Evolutionary conservation across 345 rosid genomes (phyloP).

Genomic region (Eucalyptus fibrosa): DNA sequence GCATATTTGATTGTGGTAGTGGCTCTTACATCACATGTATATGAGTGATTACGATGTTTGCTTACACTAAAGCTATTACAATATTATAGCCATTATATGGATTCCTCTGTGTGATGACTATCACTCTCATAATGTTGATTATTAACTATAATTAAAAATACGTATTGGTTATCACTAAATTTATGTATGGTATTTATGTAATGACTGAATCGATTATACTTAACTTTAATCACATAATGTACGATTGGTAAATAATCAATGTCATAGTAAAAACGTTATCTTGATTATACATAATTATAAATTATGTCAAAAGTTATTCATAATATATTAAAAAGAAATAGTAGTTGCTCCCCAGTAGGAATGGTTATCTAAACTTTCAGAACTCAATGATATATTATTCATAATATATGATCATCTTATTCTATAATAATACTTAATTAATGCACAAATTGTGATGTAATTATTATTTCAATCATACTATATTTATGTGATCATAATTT

Average conservation of each 20-base stretch:
- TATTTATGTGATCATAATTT: background rate
- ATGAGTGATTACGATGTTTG: background rate
- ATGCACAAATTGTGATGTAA: background rate
- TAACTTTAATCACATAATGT: background rate
- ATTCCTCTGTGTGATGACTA: background rate
- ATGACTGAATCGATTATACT: background rate
- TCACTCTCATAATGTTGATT: background rate
- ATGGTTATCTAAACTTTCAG: background rate
- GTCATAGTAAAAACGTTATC: background rate
- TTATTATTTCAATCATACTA: background rate
- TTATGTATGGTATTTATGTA: background rate
- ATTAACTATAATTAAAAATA: background rate
- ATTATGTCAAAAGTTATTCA: background rate
- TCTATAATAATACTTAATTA: background rate
- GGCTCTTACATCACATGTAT: background rate
- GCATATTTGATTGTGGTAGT: background rate
- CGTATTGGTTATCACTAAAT: background rate
- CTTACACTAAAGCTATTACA: background rate
- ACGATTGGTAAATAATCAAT: background rate
- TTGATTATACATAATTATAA: background rate
- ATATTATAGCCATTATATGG: background rate
- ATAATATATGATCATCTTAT: background rate
- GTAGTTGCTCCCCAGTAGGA: background rate
- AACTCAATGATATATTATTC: background rate
- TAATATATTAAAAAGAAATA: background rate